Evolutionary conservation across 257 asterid species (phyloP), one percentile per base, ranked within the genome.

Genomic region (Gentiana dahurica): DNA sequence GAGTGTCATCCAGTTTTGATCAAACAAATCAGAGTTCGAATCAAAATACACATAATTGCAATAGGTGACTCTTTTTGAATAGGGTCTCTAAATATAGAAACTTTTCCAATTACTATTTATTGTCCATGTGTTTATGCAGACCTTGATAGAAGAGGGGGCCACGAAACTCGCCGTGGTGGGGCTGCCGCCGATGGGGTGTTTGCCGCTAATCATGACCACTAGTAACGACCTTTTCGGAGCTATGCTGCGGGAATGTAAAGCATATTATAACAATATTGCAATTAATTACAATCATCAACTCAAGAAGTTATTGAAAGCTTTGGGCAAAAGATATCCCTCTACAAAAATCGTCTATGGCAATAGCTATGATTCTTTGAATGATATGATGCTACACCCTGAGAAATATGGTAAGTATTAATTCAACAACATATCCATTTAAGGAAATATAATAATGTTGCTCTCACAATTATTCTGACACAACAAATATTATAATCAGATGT

Each of bases 161-260:
- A 54, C 66, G 53, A 65, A 13, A 41, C 77, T 87, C 3, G 83
- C 50, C 0, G 0, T 84, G 0, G 83, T 58, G 55, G 95, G 94
- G 32, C 62, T 81, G 4, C 95, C 94, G 2, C 95, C 95, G n/a
- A 52, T 81, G 32, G 94, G 94, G 36, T 87, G 95, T 64, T 54
- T 87, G 68, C 95, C 95, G 45, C 54, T 57, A 24, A 75, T 77
- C 53, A 84, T 87, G 60, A 81, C 89, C 2, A 35, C 75, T 1
- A 48, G 75, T 37, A 73, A 80, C 0, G 60, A 58, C 24, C 9
- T 41, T 7, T 41, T 43, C 6, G 60, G 63, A 3, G 45, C 72
- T 10, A 46, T 38, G 0, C 63, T 72, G 24, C 94, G 95, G 4
- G 60, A 56, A 39, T 87, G 95, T 57, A 63, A 84, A 38, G 81